phyloP scores from a whole-genome alignment of 2,329 filamentous ascomycete species.

The Alternaria gaisen region DNA sequence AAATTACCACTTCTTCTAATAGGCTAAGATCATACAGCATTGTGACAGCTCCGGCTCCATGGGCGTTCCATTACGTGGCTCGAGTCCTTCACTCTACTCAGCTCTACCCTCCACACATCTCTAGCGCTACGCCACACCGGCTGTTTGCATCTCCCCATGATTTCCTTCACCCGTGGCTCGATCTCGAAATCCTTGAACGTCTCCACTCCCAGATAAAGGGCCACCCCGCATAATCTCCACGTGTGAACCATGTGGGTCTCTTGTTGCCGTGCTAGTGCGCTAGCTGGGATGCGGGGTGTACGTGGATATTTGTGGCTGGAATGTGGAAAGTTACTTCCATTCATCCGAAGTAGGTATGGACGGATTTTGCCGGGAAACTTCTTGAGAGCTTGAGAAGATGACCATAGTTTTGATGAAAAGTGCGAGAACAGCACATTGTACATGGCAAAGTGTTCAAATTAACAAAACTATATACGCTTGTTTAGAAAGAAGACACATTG shows the following conservation, averaged over 20 bases:
- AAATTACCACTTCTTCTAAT: neutral
- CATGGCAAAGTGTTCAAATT: neutral
- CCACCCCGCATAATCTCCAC: slow-evolving; percentile 10
- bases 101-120: neutral
- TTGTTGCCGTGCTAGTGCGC: neutral
- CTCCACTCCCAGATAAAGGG: neutral
- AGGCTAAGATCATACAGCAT: neutral
- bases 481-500: neutral
- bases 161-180: neutral
- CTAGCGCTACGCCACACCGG: neutral
- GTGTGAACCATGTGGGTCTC: slow-evolving; percentile 9
- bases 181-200: neutral
- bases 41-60: neutral
- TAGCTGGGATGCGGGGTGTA: slow-evolving; percentile 2
- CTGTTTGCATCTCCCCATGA: neutral
- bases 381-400: neutral
- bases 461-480: neutral
- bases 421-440: neutral
- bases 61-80: neutral
- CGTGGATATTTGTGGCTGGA: neutral
- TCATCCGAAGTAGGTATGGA: neutral
- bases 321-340: neutral
- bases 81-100: neutral
- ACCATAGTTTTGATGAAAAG: neutral
- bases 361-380: neutral